Conservation (phyloP, 2,329 filamentous ascomycete genomes). For the Tolypocladium pustulatum region DNA sequence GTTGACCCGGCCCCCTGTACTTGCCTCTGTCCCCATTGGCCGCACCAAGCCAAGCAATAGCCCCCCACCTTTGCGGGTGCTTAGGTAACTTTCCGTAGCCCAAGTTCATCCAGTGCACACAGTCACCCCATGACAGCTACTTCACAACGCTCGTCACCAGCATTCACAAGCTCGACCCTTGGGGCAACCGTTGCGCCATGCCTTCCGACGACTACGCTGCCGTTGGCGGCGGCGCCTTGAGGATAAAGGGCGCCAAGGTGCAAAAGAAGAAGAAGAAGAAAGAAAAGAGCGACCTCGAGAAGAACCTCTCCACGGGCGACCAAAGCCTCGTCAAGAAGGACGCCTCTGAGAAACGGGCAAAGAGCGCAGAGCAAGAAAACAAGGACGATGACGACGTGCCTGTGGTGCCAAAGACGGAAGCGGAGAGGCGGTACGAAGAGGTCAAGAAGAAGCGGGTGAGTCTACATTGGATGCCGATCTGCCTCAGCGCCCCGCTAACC, state of each 20-base stretch:
- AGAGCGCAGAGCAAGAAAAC: conserved; percentile 17
- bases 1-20: neutral
- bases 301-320: conserved; percentile 27
- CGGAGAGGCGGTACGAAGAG: conserved; percentile 75
- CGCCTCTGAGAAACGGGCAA: conserved; percentile 14
- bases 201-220: conserved; percentile 64
- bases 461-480: conserved; percentile 8
- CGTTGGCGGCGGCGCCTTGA: conserved; percentile 61
- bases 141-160: neutral
- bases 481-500: neutral
- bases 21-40: neutral
- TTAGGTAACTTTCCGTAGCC: neutral
- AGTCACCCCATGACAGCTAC: no score
- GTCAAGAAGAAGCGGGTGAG: conserved; percentile 67
- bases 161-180: neutral
- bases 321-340: conserved; percentile 6
- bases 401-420: conserved; percentile 62
- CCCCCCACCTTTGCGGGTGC: neutral
- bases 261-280: conserved; percentile 56
- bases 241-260: conserved; percentile 68
- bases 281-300: conserved; percentile 35
- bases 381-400: conserved; percentile 19
- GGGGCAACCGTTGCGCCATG: conserved; percentile 34
- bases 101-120: neutral
- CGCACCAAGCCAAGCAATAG: no score